Evolutionary conservation across 2,329 filamentous ascomycete species (phyloP).

Genomic region (Beauveria rudraprayagi): DNA sequence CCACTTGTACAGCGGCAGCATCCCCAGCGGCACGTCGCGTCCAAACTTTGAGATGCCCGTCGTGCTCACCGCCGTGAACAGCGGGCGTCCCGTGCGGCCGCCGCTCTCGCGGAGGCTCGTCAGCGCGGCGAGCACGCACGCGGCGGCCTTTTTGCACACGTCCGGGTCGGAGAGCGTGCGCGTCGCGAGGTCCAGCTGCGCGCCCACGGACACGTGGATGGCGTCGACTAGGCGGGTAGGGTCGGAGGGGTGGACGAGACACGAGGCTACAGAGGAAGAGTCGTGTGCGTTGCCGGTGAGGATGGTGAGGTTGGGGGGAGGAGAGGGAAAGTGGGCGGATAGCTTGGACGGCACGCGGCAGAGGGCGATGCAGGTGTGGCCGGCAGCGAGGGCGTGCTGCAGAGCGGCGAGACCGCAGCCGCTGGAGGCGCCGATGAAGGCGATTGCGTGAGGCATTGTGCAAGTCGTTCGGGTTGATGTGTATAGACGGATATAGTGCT

Average conservation of each 20-base stretch:
- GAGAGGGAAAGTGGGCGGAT: constrained; percentile 21
- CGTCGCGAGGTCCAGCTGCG: constrained; percentile 20
- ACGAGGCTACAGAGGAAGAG: constrained; percentile 23
- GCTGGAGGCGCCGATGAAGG: constrained; percentile 35
- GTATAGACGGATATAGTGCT: neutral
- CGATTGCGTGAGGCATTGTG: constrained; percentile 15
- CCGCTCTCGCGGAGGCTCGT: constrained; percentile 15
- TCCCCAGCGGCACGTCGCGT: constrained; percentile 34
- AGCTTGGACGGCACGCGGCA: constrained; percentile 35
- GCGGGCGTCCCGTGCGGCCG: constrained; percentile 18
- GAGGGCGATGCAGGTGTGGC: constrained; percentile 31
- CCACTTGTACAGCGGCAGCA: constrained; percentile 36
- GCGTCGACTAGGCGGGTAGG: constrained; percentile 26
- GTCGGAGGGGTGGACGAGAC: constrained; percentile 22
- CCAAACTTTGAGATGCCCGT: constrained; percentile 32
- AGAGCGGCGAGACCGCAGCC: constrained; percentile 33
- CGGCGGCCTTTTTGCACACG: constrained; percentile 32
- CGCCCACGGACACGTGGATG: constrained; percentile 33
- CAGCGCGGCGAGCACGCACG: constrained; percentile 27
- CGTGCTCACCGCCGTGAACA: constrained; percentile 30
- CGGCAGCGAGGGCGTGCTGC: constrained; percentile 26
- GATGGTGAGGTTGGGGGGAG: constrained; percentile 38
- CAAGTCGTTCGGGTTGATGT: neutral
- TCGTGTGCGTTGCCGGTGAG: constrained; percentile 31
- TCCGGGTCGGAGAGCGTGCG: constrained; percentile 28